Base-by-base conservation (phyloP, 495 filamentous ascomycete species). In the Podospora bellae-mahoneyi region DNA sequence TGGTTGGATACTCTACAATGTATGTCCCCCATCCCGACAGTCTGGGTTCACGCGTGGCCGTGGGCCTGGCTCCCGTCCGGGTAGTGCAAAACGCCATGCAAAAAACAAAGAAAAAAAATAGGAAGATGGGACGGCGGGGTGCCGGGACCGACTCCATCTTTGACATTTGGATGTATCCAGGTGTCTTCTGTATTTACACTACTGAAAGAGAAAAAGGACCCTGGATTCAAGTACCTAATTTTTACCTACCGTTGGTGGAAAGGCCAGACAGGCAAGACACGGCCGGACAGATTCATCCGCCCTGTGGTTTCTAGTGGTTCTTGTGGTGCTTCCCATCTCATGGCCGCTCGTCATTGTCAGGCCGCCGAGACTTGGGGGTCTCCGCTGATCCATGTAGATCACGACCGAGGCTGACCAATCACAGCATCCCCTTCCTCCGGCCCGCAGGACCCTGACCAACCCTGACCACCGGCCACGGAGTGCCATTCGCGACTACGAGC, bases 331-430 rank as follows among this genome's bases (percentile, higher is more conserved):
- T 32, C 30, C 3, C 30, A 23, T 32, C 30, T 32, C 30, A 32
- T 0, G 39, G 39, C 15, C 39, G 39, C 39, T 48, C 39, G 39
- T 48, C 39, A 48, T 61, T 13, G 15, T 27, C 23, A 61, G 59
- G 59, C 27, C 59, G 28, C 59, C 59, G 59, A 61, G 23, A 13
- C 59, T 48, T 63, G 30, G 61, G 61, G 61, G 55, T 58, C 30
- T 63, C 61, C 32, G 61, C 61, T 63, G 34, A 44, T 63, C 30
- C 27, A 48, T 63, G 61, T 63, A 30, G 61, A 63, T 63, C 61
- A 18, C 27, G 6, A 28, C 60, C 2, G 23, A 9, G 60, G 39
- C 15, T 48, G 39, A 13, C 39, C 39, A 48, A 48, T 48, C 5
- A 48, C 1, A 48, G 39, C 13, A 10, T 16, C 9, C 13, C 39